Evolutionary conservation across 2,329 filamentous ascomycete genomes (phyloP), one percentile per base, ranked within the genome.

Genomic region (Fusarium sp.): DNA sequence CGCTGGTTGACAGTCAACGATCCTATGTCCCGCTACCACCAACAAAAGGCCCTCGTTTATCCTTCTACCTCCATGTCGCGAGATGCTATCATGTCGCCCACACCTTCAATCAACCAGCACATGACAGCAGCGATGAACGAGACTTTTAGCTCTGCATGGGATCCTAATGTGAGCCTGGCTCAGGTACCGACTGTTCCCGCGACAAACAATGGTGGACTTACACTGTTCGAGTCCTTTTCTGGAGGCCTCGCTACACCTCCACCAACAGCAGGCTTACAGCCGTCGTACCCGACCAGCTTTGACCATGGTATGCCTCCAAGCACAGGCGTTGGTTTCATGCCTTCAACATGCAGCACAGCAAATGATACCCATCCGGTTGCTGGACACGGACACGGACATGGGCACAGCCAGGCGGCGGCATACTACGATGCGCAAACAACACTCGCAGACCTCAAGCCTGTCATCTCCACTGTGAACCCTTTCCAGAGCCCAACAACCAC

Each of bases 1-100:
- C 85, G 88, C 30, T 91, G 90, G 83, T 81, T 92, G 64, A 90
- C 88, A 17, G 86, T 89, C 62, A 85, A 90, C 65, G 89, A 90
- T 75, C 88, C 89, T 36, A 86, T 87, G 68, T 89, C 88, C n/a
- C 84, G 87, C 51, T 87, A 88, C 66, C 88, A 90, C 76, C 87
- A 89, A 81, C 85, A 87, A 77, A 82, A 83, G 74, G 83, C 84
- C 15, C 78, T 84, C 26, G 81, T 84, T 28, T 82, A 83, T 61
- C 82, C 82, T 4, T 79, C 79, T 22, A 67, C 78, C 8, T 75
- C 74, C 10, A 77, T 84, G 55, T 77, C 81, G 15, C 72, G 82
- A 47, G 85, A 88, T 62, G 80, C 82, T 44, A 79, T 89, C 81
- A 88, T 89, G 87, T 89, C 87, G 13, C 88, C 88, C 2, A 87